These are phyloP conservation scores for Russula olivacea DNA, from an alignment of 768 basidiomycete genomes.

Conservation along the genomic window DNA sequence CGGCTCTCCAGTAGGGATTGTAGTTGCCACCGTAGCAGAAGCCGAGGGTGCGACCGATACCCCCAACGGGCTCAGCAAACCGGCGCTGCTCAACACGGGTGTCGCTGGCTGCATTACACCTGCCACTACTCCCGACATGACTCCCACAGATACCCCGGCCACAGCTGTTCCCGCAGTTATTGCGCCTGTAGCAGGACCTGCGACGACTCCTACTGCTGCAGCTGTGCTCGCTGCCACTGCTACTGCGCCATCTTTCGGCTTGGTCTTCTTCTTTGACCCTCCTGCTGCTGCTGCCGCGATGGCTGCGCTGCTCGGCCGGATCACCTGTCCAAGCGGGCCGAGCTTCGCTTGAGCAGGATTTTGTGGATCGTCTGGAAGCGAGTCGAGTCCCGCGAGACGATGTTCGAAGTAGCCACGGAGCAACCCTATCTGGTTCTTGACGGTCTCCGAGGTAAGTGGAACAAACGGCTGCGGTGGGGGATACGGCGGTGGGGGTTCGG, in stretches of 20 bases:
- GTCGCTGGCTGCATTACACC: neutral
- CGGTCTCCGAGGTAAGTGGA: slow-evolving; percentile 55
- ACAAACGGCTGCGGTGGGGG: slow-evolving; percentile 81
- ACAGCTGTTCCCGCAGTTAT: neutral
- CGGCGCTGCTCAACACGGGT: neutral
- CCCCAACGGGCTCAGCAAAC: slow-evolving; percentile 10
- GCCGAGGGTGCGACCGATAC: neutral
- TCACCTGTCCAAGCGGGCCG: slow-evolving; percentile 72
- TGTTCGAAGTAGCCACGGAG: slow-evolving; percentile 68
- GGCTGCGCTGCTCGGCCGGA: slow-evolving; percentile 43
- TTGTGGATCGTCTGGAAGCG: slow-evolving; percentile 62
- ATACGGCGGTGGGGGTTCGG: slow-evolving; percentile 74
- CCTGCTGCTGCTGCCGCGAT: slow-evolving; percentile 36
- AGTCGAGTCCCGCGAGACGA: slow-evolving; percentile 40
- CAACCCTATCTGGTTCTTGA: slow-evolving; percentile 80
- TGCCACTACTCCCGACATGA: neutral
- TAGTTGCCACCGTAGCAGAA: neutral
- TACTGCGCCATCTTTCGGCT: slow-evolving; percentile 27
- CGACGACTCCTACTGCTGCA: neutral
- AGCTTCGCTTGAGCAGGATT: slow-evolving; percentile 58
- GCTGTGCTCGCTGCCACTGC: neutral
- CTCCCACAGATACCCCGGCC: neutral
- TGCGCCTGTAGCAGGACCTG: neutral
- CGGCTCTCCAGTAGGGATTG: neutral
- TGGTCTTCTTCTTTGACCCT: slow-evolving; percentile 58